Evolutionary conservation across 2,329 filamentous ascomycete genomes (phyloP).

Genomic region (Sporothrix brunneoviolacea): DNA sequence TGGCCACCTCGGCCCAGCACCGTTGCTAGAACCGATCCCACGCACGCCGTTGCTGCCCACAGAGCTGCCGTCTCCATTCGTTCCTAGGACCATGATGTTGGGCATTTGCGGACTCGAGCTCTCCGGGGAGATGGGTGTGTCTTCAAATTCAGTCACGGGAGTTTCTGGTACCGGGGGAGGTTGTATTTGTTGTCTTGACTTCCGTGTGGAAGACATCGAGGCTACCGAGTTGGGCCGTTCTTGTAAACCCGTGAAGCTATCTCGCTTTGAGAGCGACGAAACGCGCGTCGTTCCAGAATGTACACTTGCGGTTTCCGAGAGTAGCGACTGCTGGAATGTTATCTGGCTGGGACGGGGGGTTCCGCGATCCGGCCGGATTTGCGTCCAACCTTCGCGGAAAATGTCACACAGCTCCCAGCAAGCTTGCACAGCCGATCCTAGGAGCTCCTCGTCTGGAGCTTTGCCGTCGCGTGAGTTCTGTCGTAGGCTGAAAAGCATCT

Average conservation of each 20-base stretch:
- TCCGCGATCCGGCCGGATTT: constrained; percentile 75
- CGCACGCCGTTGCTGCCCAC: constrained; percentile 18
- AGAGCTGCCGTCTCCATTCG: constrained; percentile 44
- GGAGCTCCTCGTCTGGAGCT: constrained; percentile 70
- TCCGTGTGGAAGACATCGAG: constrained; percentile 11
- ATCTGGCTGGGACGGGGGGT: constrained; percentile 78
- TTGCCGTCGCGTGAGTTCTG: constrained; percentile 72
- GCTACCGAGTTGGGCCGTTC: constrained; percentile 25
- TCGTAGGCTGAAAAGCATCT: constrained; percentile 86
- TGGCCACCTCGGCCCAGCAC: constrained; percentile 56
- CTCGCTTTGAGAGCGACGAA: constrained; percentile 44
- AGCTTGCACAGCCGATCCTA: constrained; percentile 82
- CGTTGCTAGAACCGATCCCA: neutral
- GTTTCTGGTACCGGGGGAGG: constrained; percentile 67
- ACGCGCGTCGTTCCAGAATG: constrained; percentile 29
- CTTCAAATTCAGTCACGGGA: constrained; percentile 90
- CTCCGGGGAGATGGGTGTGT: constrained; percentile 76
- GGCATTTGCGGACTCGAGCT: constrained; percentile 66
- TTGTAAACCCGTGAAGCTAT: constrained; percentile 43
- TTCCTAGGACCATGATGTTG: constrained; percentile 83
- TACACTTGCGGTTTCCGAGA: constrained; percentile 30
- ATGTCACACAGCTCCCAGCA: constrained; percentile 94
- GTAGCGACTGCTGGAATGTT: constrained; percentile 54
- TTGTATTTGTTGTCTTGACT: constrained; percentile 38
- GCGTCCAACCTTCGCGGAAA: constrained; percentile 87